These are phyloP conservation scores for Grammothele lineata DNA, from an alignment of 768 basidiomycete genomes.

Conservation along the genomic window DNA sequence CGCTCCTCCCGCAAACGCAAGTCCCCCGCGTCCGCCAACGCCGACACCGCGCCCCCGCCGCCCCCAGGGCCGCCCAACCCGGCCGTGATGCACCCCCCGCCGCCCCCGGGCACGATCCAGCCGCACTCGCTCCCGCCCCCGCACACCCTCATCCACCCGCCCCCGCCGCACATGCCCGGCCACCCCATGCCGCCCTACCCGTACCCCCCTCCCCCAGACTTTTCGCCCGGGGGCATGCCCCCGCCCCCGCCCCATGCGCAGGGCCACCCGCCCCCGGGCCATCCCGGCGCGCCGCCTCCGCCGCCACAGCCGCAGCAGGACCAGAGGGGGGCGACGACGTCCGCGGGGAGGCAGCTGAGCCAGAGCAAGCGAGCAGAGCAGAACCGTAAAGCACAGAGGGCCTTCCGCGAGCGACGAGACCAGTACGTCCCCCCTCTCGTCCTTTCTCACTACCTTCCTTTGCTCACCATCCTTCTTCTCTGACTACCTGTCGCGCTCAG, in stretches of 20 bases:
- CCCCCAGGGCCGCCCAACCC: conserved; percentile 34
- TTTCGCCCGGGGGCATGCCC: conserved; percentile 47
- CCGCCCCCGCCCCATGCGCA: conserved; percentile 23
- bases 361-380: conserved; percentile 89
- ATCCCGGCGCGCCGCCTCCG: conserved; percentile 13
- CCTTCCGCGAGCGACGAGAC: conserved; percentile 86
- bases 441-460: conserved; percentile 14
- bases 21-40: conserved; percentile 45
- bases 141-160: conserved; percentile 27
- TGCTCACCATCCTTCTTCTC: not conserved
- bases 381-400: conserved; percentile 91
- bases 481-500: conserved; percentile 32
- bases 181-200: conserved; percentile 34
- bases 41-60: conserved; percentile 25
- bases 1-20: conserved; percentile 64
- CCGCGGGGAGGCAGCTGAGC: conserved; percentile 56
- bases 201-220: conserved; percentile 43
- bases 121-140: conserved; percentile 39
- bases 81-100: conserved; percentile 43
- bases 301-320: conserved; percentile 11
- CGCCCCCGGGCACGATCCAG: conserved; percentile 27
- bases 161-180: conserved; percentile 24
- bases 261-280: conserved; percentile 19
- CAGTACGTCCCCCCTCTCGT: conserved; percentile 54
- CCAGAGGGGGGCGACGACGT: not conserved